Evolutionary conservation across 2,329 filamentous ascomycete genomes (phyloP).

Genomic region (Xylariaceae sp.): DNA sequence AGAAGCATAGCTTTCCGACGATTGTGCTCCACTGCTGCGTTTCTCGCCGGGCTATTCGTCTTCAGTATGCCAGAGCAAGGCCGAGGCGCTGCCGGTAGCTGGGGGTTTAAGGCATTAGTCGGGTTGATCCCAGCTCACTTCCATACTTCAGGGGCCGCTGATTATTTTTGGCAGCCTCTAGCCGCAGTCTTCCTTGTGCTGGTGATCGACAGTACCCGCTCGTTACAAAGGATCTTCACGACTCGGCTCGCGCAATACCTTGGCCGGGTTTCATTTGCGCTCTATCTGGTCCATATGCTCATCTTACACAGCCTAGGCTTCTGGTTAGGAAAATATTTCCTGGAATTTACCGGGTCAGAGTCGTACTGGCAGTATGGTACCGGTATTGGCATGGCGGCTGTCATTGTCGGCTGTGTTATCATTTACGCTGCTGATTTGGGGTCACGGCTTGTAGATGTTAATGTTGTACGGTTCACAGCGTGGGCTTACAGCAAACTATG

Average conservation of each 20-base stretch:
- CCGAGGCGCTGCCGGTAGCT: conserved; percentile 29
- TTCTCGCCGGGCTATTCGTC: conserved; percentile 27
- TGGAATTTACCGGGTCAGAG: conserved; percentile 21
- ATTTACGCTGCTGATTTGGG: conserved; percentile 35
- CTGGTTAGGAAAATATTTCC: conserved; percentile 22
- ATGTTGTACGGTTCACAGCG: conserved; percentile 29
- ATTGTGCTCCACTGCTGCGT: not conserved
- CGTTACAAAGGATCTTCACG: conserved; percentile 41
- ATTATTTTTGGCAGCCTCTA: conserved; percentile 40
- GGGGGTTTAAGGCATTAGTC: conserved; percentile 32
- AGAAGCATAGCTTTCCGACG: not conserved
- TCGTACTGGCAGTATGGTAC: conserved; percentile 26
- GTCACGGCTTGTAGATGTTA: conserved; percentile 34
- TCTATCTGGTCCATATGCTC: conserved; percentile 40
- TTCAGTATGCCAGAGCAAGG: conserved; percentile 36
- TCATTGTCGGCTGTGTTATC: conserved; percentile 26
- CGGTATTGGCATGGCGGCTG: conserved; percentile 20
- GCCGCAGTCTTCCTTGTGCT: conserved; percentile 39
- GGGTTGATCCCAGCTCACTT: conserved; percentile 33
- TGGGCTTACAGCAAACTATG: conserved; percentile 32
- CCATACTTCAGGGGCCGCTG: conserved; percentile 11
- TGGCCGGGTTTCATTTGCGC: conserved; percentile 39
- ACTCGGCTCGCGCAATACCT: conserved; percentile 38
- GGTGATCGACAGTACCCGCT: conserved; percentile 29
- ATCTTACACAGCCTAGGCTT: conserved; percentile 37